Percentiles rank a stretch among this genome's conserved stretches.
These are phyloP conservation scores for Jaminaea rosea DNA, from an alignment of 1,284 basidiomycete genomes.

Conservation along the genomic window DNA sequence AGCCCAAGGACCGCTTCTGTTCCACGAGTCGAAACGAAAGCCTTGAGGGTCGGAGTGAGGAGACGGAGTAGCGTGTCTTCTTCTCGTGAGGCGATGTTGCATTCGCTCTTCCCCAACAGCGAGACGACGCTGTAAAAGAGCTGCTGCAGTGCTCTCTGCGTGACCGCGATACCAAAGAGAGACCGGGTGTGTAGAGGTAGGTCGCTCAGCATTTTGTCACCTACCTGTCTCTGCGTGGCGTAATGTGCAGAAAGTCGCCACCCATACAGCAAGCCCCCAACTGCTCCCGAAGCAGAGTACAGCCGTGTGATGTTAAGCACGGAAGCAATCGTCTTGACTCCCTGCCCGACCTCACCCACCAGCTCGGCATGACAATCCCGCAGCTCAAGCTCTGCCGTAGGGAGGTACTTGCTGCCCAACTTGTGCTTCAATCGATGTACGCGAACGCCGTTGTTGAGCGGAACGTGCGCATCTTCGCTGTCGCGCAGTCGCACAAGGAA, in stretches of 20 bases:
- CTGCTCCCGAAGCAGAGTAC: conserved; percentile 58
- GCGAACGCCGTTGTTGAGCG: conserved; percentile 58
- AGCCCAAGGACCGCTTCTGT: conserved; percentile 61
- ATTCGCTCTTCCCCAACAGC: conserved; percentile 61
- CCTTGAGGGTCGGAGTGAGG: conserved; percentile 64
- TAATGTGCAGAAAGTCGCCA: conserved; percentile 60
- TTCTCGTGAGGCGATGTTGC: conserved; percentile 51
- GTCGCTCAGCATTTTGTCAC: conserved; percentile 51
- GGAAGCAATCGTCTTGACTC: conserved; percentile 61
- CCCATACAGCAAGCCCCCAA: conserved; percentile 58
- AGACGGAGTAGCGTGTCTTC: conserved; percentile 58
- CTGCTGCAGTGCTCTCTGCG: not conserved
- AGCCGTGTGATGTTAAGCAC: conserved; percentile 68
- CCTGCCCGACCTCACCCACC: conserved; percentile 58
- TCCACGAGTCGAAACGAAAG: conserved; percentile 61
- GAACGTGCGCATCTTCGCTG: conserved; percentile 42
- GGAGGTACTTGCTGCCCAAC: conserved; percentile 65
- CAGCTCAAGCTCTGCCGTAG: conserved; percentile 67
- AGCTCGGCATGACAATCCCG: conserved; percentile 59
- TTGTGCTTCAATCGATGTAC: conserved; percentile 68
- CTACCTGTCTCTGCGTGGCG: conserved; percentile 55
- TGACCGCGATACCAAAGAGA: conserved; percentile 56
- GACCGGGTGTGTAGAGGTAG: conserved; percentile 53
- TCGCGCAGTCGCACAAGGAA: conserved; percentile 17
- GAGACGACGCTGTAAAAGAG: conserved; percentile 57